Evolutionary conservation across 2,329 filamentous ascomycete genomes (phyloP).

Genomic region (Huntiella savannae): DNA sequence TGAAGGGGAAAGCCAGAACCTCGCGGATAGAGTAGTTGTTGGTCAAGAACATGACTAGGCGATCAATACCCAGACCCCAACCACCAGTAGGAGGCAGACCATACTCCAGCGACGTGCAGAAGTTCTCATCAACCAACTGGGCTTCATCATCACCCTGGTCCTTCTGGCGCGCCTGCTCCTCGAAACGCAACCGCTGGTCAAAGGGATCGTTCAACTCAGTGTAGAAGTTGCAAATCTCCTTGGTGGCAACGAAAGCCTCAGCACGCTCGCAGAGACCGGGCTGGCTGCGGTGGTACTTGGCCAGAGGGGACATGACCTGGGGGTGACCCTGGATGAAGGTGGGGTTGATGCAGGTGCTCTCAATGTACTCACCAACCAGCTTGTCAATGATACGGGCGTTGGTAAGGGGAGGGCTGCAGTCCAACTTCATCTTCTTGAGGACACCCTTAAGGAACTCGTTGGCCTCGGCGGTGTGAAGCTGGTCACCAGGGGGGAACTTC

Average conservation of each 20-base stretch:
- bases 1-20: slow-evolving; percentile 90
- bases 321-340: slow-evolving; percentile 78
- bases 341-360: slow-evolving; percentile 82
- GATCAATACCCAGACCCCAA: slow-evolving; percentile 92
- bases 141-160: slow-evolving; percentile 93
- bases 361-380: slow-evolving; percentile 83
- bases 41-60: slow-evolving; percentile 87
- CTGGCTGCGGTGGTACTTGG: slow-evolving; percentile 67
- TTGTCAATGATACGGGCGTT: slow-evolving; percentile 95
- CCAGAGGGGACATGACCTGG: slow-evolving; percentile 45
- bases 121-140: slow-evolving; percentile 88
- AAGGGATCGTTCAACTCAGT: slow-evolving; percentile 89
- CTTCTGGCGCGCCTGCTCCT: slow-evolving; percentile 93
- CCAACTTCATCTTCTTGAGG: slow-evolving; percentile 75
- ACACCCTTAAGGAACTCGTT: slow-evolving; percentile 71
- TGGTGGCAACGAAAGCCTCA: slow-evolving; percentile 64
- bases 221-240: slow-evolving; percentile 77
- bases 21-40: slow-evolving; percentile 90
- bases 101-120: slow-evolving; percentile 76
- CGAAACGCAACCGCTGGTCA: slow-evolving; percentile 67
- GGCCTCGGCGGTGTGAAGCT: slow-evolving; percentile 78
- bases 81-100: slow-evolving; percentile 85
- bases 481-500: slow-evolving; percentile 77
- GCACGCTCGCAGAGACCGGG: slow-evolving; percentile 88
- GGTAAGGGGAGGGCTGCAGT: slow-evolving; percentile 77